phyloP scores from a whole-genome alignment of 2,329 filamentous ascomycete genomes.

The Fusarium paranaense region DNA sequence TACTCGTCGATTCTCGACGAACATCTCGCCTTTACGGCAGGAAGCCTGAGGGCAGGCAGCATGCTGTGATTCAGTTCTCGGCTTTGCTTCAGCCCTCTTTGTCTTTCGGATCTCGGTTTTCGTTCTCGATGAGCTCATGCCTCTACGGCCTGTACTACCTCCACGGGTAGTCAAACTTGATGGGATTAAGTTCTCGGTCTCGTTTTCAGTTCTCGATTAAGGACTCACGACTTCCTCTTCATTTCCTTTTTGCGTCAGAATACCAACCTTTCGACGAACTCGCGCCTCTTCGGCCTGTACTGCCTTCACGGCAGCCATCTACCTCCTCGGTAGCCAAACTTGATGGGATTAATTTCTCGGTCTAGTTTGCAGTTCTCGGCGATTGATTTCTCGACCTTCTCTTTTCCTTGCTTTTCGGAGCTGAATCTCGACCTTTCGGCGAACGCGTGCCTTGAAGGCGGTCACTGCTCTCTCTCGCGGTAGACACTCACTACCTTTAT shows the following conservation, averaged over 20 bases:
- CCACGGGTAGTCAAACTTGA: too few relatives aligned
- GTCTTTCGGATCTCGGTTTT: too few relatives aligned
- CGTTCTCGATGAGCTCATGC: not conserved
- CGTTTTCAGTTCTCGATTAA: not conserved
- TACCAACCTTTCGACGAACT: not conserved
- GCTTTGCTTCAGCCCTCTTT: not conserved
- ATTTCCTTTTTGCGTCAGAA: not conserved
- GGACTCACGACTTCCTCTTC: not conserved
- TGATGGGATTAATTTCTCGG: not conserved
- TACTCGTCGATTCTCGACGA: not conserved
- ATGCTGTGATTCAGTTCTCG: not conserved
- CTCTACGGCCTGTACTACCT: not conserved
- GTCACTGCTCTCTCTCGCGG: not conserved
- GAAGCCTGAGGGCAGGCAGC: not conserved
- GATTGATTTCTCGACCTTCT: not conserved
- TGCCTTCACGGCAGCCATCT: not conserved
- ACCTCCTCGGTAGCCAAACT: not conserved
- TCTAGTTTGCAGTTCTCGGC: not conserved
- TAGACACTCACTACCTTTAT: not conserved
- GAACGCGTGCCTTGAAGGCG: not conserved
- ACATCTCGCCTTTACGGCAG: not conserved
- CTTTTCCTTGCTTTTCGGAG: not conserved
- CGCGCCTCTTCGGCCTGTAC: not conserved
- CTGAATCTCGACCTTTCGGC: not conserved
- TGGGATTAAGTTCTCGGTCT: not conserved